Conservation (phyloP, 2,329 filamentous ascomycete genomes). For the Fusarium setosum region DNA sequence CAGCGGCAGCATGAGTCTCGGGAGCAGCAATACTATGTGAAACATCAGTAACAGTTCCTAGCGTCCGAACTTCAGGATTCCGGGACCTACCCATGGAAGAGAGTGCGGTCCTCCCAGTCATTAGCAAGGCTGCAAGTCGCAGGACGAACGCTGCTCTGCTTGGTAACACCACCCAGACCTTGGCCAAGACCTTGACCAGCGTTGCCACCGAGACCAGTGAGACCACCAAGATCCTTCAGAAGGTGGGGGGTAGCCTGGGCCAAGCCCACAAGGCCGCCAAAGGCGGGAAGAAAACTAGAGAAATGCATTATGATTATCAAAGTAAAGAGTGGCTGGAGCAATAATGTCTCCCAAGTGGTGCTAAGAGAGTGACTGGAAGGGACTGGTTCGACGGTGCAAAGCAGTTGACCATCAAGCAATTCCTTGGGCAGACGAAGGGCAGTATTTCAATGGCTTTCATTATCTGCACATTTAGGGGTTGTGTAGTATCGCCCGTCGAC, state of each 20-base stretch:
- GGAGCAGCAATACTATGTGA: constrained; percentile 24
- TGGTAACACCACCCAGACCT: neutral
- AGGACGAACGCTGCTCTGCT: neutral
- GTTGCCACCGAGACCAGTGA: neutral
- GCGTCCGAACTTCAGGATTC: neutral
- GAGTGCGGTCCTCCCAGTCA: constrained; percentile 27
- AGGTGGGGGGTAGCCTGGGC: constrained; percentile 34
- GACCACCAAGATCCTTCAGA: constrained; percentile 3
- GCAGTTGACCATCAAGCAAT: no score
- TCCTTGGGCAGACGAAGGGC: no score
- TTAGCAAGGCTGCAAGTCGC: constrained; percentile 22
- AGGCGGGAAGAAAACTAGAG: constrained; percentile 24
- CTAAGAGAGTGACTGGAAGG: constrained; percentile 34
- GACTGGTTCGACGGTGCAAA: no score
- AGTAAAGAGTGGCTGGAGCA: constrained; percentile 38
- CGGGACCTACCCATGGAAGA: constrained; percentile 28
- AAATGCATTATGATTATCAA: constrained; percentile 27
- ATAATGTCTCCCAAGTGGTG: constrained; percentile 18
- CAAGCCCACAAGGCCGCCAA: constrained; percentile 33
- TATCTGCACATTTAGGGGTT: no score
- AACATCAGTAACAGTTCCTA: neutral
- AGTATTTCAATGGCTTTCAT: no score
- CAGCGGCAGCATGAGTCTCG: constrained; percentile 24
- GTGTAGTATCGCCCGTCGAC: no score
- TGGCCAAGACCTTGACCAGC: no score